These are phyloP conservation scores for Tetrahymena thermophila DNA, from an alignment of 73 alveolate species.

Conservation along the genomic window DNA sequence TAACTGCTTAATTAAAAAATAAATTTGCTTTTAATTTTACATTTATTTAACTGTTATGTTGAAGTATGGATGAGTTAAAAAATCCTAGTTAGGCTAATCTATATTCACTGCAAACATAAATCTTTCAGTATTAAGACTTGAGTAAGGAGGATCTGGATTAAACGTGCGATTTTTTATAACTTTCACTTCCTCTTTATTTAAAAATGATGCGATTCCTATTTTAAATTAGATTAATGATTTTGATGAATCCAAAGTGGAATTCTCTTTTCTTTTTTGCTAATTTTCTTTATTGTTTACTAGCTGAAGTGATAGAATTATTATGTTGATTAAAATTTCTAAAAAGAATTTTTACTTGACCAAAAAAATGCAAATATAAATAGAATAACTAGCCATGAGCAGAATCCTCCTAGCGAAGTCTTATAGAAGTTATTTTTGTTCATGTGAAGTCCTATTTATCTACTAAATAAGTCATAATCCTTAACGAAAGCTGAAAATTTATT, in stretches of 20 bases:
- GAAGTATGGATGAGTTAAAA: neutral
- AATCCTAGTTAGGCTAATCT: neutral
- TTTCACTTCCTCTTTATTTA: neutral
- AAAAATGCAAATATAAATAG: neutral
- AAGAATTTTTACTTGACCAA: neutral
- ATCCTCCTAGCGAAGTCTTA: neutral
- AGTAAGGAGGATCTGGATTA: neutral
- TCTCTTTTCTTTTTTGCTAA: neutral
- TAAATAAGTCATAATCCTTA: neutral
- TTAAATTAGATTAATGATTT: neutral
- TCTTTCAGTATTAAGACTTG: neutral
- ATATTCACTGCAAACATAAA: neutral
- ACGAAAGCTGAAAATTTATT: neutral
- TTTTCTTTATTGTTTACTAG: neutral
- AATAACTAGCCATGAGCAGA: neutral
- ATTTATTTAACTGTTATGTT: neutral
- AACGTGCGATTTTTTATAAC: neutral
- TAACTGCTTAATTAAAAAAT: too few relatives aligned
- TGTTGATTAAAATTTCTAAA: neutral
- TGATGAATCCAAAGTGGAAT: neutral
- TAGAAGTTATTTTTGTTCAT: neutral
- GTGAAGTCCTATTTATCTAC: neutral
- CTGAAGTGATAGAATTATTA: neutral
- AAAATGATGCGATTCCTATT: neutral
- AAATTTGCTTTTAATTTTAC: neutral